These are phyloP conservation scores for Lactarius evosmus DNA, from an alignment of 768 basidiomycete species.

Conservation along the genomic window DNA sequence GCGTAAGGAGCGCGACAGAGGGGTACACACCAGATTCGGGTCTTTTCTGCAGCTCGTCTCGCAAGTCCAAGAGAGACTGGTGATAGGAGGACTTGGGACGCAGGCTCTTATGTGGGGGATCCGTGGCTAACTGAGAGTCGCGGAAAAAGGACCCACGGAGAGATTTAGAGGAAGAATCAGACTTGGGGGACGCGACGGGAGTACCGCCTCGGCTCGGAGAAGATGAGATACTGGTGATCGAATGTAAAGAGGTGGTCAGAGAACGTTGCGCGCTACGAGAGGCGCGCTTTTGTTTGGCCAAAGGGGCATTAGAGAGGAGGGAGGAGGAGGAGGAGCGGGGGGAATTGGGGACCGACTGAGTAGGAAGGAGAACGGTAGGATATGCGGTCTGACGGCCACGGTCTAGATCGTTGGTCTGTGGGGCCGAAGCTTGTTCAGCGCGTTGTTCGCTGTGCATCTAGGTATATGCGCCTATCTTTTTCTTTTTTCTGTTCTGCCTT, in stretches of 20 bases:
- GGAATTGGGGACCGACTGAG: constrained; percentile 16
- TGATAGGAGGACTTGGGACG: constrained; percentile 22
- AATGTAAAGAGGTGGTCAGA: constrained; percentile 48
- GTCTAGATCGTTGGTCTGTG: constrained; percentile 20
- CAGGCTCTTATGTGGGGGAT: constrained; percentile 12
- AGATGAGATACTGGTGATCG: constrained; percentile 34
- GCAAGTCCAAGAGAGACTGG: constrained; percentile 24
- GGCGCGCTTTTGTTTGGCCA: constrained; percentile 30
- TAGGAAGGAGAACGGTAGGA: constrained; percentile 10
- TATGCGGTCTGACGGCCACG: constrained; percentile 3
- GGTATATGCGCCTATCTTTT: constrained; percentile 1
- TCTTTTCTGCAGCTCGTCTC: constrained; percentile 20
- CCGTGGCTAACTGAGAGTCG: constrained; percentile 15
- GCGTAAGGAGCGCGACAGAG: background rate
- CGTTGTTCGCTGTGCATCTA: background rate
- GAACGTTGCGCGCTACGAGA: constrained; percentile 37
- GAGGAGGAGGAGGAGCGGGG: constrained; percentile 25
- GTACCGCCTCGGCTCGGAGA: constrained; percentile 25
- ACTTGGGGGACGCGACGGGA: constrained; percentile 16
- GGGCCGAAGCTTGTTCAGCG: constrained; percentile 3
- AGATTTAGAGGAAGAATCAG: constrained; percentile 6
- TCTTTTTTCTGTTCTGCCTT: background rate
- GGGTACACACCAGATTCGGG: constrained; percentile 24
- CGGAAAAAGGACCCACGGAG: constrained; percentile 7
- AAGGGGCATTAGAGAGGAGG: constrained; percentile 37